Base-by-base conservation (phyloP, 169 alveolate species). In the Plasmodium sp. region DNA sequence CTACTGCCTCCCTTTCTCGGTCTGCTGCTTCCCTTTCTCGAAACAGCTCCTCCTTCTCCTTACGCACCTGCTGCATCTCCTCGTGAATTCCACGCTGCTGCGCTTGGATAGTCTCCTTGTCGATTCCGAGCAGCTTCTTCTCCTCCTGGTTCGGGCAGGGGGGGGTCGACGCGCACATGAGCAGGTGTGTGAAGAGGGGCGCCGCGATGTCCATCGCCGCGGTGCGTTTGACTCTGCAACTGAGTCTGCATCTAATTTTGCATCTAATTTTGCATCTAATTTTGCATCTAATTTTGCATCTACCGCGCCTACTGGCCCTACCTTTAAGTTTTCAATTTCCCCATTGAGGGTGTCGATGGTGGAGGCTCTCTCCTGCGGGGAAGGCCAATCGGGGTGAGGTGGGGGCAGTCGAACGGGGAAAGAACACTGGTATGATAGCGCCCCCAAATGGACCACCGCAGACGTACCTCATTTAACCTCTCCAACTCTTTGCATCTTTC, bases 291-390 rank as follows among this genome's bases (percentile, higher is more conserved):
- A 54, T 3, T 14, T 2, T 54, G 18, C 18, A 54, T 1, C 14
- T 54, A 22, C 27, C 27, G 36, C 16, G 36, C 16, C 77, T 6
- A 67, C 39, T 67, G 16, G 3, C 39, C 77, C 71, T 84, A 84
- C 93, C 10, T 84, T 72, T 51, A 84, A 51, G 18, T 73, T 34
- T 1, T 18, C n/a, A 73, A 84, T 74, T 84, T 84, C 84, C 14
- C 43, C 79, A 43, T 39, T 75, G 18, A 84, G 58, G 31, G 18
- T 27, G 12, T 84, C 85, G 14, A 84, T 73, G 18, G 33, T 84
- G 77, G 79, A 74, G 6, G 27, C 67, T 51, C 41, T 84, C 12
- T 84, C 81, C 93, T 84, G 41, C 9, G 9, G 62, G 31, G 31
- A 16, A 27, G 77, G 4, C 62, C 22, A 51, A 51, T 51, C 6